Evolutionary conservation across 306 rosid genomes (phyloP).

Genomic region (Cicer pinnatifidum): DNA sequence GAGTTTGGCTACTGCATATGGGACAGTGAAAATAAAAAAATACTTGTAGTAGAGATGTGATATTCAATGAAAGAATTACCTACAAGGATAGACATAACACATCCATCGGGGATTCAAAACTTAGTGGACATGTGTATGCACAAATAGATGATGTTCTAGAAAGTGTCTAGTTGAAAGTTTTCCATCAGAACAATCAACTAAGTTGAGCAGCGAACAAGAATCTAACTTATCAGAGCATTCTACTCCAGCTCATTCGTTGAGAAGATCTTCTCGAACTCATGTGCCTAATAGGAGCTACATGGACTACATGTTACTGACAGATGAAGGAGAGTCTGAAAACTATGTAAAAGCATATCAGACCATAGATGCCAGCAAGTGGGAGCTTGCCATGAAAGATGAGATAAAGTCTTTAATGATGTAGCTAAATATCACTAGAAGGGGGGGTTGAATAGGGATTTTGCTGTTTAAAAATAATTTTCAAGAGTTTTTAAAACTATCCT

Average conservation of each 20-base stretch:
- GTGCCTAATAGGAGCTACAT: background rate
- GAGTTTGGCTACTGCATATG: background rate
- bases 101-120: background rate
- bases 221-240: background rate
- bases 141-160: background rate
- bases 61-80: background rate
- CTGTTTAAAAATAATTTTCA: no score
- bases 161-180: background rate
- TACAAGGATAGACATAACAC: background rate
- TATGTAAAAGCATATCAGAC: background rate
- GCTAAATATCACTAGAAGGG: no score
- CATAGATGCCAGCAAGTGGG: background rate
- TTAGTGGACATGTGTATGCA: background rate
- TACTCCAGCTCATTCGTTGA: background rate
- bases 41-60: background rate
- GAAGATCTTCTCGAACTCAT: background rate
- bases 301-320: background rate
- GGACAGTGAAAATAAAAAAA: background rate
- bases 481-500: no score
- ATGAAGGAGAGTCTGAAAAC: background rate
- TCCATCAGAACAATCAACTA: background rate
- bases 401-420: background rate
- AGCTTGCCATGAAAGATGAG: conserved; percentile 19
- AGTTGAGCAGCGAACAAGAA: background rate
- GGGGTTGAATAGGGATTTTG: no score